Base-by-base conservation (phyloP, 2,329 filamentous ascomycete genomes). In the Paraphoma chrysanthemicola region DNA sequence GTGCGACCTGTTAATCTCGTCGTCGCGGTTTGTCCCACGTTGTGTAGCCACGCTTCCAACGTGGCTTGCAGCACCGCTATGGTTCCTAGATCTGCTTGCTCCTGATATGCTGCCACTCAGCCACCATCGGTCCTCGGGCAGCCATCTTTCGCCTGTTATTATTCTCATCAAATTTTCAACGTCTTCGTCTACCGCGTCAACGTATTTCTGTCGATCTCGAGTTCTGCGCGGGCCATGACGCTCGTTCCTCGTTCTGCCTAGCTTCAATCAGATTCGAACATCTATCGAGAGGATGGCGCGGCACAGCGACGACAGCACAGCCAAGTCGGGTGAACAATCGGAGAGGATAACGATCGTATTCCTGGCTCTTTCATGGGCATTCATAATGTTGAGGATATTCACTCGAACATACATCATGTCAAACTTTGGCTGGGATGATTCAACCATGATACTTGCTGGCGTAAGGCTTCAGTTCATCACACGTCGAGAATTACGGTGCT, bases 381-480 rank as follows among this genome's bases (percentile, higher is more conserved):
- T 78, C 44, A 68, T 80, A 7, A 46, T 68, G 1, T 63, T 80
- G 7, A 69, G 79, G 38, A 65, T 77, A 44, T 81, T 75, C 70
- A 79, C 79, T 10, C 72, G 79, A 39, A 70, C 69, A 1, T 67
- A 63, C 31, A 60, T 80, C 29, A 77, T 78, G 36, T 64, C 71
- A 14, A 77, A 68, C 44, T 78, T 80, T 53, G 79, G 80, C 2
- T 79, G 77, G 75, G 80, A 82, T 53, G 80, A 82, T 62, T 68
- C 63, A 12, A 67, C 72, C 2, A 78, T 81, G 69, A 57, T 80
- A 4, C 47, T 79, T 12, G 74, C 79, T 7, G 67, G 69, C 30
- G 78, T 80, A 66, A 48, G 71, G 23, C 23, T 44, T 41, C 12
- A 30, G 11, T 10, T 16, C 9, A 23, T 3, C 23, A 3, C 5